These are phyloP conservation scores for Chaetomium strumarium DNA, from an alignment of 2,329 filamentous ascomycete genomes.

Conservation along the genomic window DNA sequence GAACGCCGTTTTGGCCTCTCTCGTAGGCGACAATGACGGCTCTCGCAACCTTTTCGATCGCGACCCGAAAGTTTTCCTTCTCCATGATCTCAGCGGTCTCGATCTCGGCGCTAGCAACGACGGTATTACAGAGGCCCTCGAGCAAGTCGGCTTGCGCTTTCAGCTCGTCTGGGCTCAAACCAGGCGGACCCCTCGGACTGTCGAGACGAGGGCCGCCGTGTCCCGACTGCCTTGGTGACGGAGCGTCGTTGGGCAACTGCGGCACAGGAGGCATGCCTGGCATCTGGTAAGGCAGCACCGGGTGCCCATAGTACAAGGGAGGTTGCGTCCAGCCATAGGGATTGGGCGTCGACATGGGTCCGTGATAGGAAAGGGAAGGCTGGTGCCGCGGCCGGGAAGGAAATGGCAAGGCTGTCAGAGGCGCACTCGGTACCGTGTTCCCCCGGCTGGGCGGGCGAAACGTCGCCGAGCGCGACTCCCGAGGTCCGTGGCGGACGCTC, in stretches of 20 bases:
- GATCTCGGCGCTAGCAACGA: constrained; percentile 58
- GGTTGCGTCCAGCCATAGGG: constrained; percentile 28
- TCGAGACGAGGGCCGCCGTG: constrained; percentile 17
- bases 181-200: constrained; percentile 31
- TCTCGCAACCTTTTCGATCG: constrained; percentile 60
- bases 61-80: constrained; percentile 64
- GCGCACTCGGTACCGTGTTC: constrained; percentile 16
- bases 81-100: constrained; percentile 54
- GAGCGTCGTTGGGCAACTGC: constrained; percentile 16
- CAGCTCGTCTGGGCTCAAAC: constrained; percentile 39
- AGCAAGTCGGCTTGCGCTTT: constrained; percentile 44
- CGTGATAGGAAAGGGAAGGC: constrained; percentile 30
- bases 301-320: constrained; percentile 11
- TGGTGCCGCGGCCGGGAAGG: constrained; percentile 29
- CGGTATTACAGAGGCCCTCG: constrained; percentile 41
- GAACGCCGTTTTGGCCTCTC: constrained; percentile 31
- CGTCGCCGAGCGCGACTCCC: constrained; percentile 32
- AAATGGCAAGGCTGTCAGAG: constrained; percentile 12
- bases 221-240: constrained; percentile 14
- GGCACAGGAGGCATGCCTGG: constrained; percentile 2
- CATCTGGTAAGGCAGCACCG: constrained; percentile 14
- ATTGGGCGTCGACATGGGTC: constrained; percentile 22
- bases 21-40: constrained; percentile 52
- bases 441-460: constrained; percentile 27
- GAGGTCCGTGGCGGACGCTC: constrained; percentile 18